A percentile compares a stretch with the other conserved stretches of the same genome.
Evolutionary conservation across 2,329 filamentous ascomycete genomes (phyloP).

Genomic region (Lecanicillium sp.): DNA sequence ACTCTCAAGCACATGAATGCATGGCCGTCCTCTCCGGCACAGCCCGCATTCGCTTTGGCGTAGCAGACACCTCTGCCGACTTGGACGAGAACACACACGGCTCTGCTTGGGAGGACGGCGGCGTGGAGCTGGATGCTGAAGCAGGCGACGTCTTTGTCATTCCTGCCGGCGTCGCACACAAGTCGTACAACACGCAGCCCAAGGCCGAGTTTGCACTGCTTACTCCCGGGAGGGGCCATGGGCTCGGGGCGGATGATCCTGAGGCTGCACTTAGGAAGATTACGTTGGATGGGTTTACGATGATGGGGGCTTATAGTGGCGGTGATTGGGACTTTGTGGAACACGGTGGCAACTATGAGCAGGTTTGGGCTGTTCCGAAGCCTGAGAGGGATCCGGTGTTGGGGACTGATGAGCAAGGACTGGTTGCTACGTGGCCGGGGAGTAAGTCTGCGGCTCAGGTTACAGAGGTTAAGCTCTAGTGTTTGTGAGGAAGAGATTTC

Average conservation of each 20-base stretch:
- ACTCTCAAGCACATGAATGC: conserved; percentile 43
- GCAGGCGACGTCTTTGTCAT: conserved; percentile 48
- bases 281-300: conserved; percentile 17
- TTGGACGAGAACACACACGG: conserved; percentile 27
- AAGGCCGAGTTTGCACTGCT: conserved; percentile 19
- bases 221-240: conserved; percentile 30
- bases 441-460: no score
- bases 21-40: conserved; percentile 43
- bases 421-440: no score
- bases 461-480: no score
- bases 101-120: conserved; percentile 30
- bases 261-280: conserved; percentile 24
- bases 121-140: conserved; percentile 34
- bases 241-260: conserved; percentile 22
- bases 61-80: conserved; percentile 33
- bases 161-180: conserved; percentile 46
- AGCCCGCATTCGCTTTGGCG: conserved; percentile 42
- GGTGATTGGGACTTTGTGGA: conserved; percentile 41
- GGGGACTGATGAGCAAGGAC: conserved; percentile 16
- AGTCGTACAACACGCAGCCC: conserved; percentile 34
- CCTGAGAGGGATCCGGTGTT: conserved; percentile 38
- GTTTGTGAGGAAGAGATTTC: no score
- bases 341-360: conserved; percentile 32
- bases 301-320: conserved; percentile 38
- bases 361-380: conserved; percentile 35